Conservation (phyloP, 192 early-diverging fungal genomes). For the Dissophora ornata region DNA sequence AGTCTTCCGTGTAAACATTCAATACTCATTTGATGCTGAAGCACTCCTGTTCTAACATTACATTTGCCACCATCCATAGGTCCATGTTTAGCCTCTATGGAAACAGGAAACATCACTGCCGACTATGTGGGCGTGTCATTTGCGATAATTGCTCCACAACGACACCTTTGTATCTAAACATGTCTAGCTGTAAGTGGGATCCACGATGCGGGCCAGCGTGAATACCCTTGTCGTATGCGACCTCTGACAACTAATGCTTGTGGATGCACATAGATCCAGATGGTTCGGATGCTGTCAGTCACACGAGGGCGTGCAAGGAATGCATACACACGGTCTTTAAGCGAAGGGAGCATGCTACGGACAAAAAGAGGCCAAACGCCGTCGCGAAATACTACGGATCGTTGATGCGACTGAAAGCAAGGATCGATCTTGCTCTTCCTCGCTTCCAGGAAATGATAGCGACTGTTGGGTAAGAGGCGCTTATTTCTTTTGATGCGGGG, state of each 20-base stretch:
- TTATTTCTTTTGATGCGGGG: background rate
- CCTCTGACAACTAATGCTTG: too few relatives aligned
- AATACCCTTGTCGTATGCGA: too few relatives aligned
- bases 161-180: slow-evolving; percentile 56
- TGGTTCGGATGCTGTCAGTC: slow-evolving; percentile 61
- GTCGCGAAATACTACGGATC: slow-evolving; percentile 48
- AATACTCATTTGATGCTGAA: too few relatives aligned
- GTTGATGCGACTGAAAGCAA: slow-evolving; percentile 39
- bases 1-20: background rate
- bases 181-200: slow-evolving; percentile 50
- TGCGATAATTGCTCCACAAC: slow-evolving; percentile 70
- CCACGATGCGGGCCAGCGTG: background rate
- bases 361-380: slow-evolving; percentile 36
- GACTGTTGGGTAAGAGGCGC: slow-evolving; percentile 60
- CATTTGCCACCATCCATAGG: slow-evolving; percentile 14
- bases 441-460: slow-evolving; percentile 68
- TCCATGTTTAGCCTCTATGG: slow-evolving; percentile 62
- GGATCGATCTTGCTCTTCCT: slow-evolving; percentile 67
- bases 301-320: slow-evolving; percentile 67
- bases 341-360: slow-evolving; percentile 48
- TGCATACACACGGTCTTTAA: slow-evolving; percentile 69
- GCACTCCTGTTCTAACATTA: too few relatives aligned
- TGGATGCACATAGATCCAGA: slow-evolving; percentile 32
- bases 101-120: slow-evolving; percentile 78
- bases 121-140: slow-evolving; percentile 74